These are phyloP conservation scores for Begonia peltatifolia DNA, from an alignment of 306 rosid genomes.

Conservation along the genomic window DNA sequence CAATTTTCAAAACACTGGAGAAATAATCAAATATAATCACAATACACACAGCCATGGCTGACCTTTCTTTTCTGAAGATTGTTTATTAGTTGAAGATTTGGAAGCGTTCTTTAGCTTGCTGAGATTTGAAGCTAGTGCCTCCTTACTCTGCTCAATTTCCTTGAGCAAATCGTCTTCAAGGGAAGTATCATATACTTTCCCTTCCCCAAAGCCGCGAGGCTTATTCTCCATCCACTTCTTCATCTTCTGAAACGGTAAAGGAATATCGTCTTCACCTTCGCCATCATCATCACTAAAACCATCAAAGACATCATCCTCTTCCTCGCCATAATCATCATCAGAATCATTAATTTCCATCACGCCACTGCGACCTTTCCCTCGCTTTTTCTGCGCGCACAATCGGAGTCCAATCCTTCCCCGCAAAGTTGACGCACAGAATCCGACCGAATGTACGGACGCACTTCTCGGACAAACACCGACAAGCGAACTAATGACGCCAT, in stretches of 20 bases:
- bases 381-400: constrained; percentile 11
- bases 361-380: constrained; percentile 8
- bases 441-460: constrained; percentile 5
- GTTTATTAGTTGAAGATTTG: constrained; percentile 9
- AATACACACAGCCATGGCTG: constrained; percentile 1
- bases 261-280: constrained; percentile 23
- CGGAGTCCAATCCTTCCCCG: constrained; percentile 7
- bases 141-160: constrained; percentile 41
- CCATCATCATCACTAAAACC: constrained; percentile 13
- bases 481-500: neutral
- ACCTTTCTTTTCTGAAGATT: constrained; percentile 31
- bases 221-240: constrained; percentile 41
- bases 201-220: constrained; percentile 72
- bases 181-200: constrained; percentile 59
- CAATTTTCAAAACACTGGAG: no score
- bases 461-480: constrained; percentile 5
- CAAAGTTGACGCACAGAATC: constrained; percentile 5
- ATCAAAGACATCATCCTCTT: constrained; percentile 10
- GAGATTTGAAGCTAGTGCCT: constrained; percentile 40
- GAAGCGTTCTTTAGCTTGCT: constrained; percentile 33
- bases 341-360: constrained; percentile 13
- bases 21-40: neutral
- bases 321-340: constrained; percentile 13
- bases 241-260: constrained; percentile 42
- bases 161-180: constrained; percentile 77